Evolutionary conservation across 176 grass and related monocot genomes (phyloP).

Genomic region (Musa troglodytarum): DNA sequence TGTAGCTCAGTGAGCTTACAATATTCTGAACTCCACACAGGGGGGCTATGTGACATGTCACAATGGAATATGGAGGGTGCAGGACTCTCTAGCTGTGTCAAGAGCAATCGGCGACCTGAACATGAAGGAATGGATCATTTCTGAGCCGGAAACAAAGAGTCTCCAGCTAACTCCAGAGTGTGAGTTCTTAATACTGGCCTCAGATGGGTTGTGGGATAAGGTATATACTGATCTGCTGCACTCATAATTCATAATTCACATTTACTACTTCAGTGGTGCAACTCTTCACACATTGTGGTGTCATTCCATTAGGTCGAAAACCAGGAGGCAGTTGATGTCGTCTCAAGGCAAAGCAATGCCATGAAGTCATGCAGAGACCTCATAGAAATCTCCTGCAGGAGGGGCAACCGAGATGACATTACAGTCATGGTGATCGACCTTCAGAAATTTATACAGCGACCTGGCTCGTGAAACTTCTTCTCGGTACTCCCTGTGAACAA

Average conservation of each 20-base stretch:
- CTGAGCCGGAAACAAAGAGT: conserved; percentile 37
- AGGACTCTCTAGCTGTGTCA: conserved; percentile 35
- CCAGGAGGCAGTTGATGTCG: conserved; percentile 33
- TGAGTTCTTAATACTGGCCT: conserved; percentile 72
- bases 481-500: no score
- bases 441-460: neutral
- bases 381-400: conserved; percentile 15
- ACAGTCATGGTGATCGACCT: conserved; percentile 28
- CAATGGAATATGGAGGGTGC: conserved; percentile 12
- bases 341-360: neutral
- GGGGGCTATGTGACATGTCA: conserved; percentile 4
- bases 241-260: no score
- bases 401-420: conserved; percentile 29
- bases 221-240: conserved; percentile 11
- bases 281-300: no score
- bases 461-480: no score
- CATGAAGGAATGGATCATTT: conserved; percentile 46
- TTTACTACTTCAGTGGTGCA: no score
- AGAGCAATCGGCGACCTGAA: conserved; percentile 39
- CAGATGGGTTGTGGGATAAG: conserved; percentile 89
- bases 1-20: neutral
- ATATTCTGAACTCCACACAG: neutral
- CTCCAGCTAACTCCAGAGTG: conserved; percentile 24
- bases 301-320: conserved; percentile 16
- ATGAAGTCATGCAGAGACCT: conserved; percentile 31